Percentiles rank a stretch among this genome's conserved stretches.
These are phyloP conservation scores for Potentilla sterilis DNA, from an alignment of 306 rosid genomes.

Conservation along the genomic window DNA sequence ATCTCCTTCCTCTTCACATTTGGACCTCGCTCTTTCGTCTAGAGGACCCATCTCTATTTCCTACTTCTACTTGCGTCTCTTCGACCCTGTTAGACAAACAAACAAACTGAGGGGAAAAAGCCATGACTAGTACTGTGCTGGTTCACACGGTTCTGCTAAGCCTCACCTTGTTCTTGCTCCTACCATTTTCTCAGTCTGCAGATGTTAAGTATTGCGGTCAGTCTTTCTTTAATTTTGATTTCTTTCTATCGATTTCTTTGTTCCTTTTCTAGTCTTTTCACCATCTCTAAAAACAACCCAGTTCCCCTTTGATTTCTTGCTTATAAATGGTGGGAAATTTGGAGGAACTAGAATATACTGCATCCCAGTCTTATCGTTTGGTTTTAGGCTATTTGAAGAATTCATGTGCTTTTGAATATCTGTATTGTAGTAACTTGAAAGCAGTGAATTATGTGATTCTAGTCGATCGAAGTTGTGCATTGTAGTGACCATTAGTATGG, in stretches of 20 bases:
- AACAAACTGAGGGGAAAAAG: too few relatives aligned
- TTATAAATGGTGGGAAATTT: neutral
- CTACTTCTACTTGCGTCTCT: neutral
- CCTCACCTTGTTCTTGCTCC: slow-evolving; percentile 34
- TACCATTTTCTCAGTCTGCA: slow-evolving; percentile 40
- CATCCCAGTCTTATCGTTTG: neutral
- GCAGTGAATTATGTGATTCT: neutral
- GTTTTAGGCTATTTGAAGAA: neutral
- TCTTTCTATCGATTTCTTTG: neutral
- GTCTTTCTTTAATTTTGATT: slow-evolving; percentile 12
- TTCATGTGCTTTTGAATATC: too few relatives aligned
- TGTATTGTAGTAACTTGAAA: neutral
- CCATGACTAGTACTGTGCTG: slow-evolving; percentile 50
- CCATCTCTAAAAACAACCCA: neutral
- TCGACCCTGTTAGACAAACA: too few relatives aligned
- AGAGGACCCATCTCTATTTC: neutral
- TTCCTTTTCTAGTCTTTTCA: neutral
- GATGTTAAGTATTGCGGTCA: slow-evolving; percentile 63
- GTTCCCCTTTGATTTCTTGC: neutral
- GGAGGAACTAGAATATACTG: neutral
- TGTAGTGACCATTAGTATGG: too few relatives aligned
- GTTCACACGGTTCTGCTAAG: slow-evolving; percentile 32
- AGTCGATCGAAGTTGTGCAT: neutral
- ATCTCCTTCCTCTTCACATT: too few relatives aligned
- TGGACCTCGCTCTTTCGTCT: too few relatives aligned